Evolutionary conservation across 2,329 filamentous ascomycete genomes (phyloP), one percentile per base, ranked within the genome.

Genomic region (Dothidotthia symphoricarpi): DNA sequence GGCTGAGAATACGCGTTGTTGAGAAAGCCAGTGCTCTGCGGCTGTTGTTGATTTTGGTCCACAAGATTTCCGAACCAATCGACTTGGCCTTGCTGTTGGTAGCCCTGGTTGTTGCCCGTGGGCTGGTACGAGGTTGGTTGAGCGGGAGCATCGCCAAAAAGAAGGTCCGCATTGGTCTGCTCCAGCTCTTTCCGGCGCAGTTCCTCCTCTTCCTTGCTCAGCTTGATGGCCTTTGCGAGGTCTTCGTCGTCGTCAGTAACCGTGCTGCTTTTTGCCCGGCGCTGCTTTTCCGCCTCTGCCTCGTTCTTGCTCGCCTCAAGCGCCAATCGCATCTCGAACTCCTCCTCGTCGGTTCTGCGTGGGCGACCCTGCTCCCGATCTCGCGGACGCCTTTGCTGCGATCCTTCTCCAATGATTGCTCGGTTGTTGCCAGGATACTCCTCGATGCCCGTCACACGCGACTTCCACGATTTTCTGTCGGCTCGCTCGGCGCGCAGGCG

Each of bases 11-110:
- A 85, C 44, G 81, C 78, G 53, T 80, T 82, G 67, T 83, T 83
- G 48, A 84, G 67, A 57, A 76, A 85, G 5, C 81, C 82, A 11
- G 82, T 85, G 36, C 74, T 77, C 65, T 90, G 83, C 52, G 84
- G 72, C 49, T 74, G 71, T 33, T 72, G 65, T 55, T 66, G 68
- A 28, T 72, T 81, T 57, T 82, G 83, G 41, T 91, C 87, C 58
- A 97, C 85, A 10, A 90, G 88, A 67, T 98, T 98, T 42, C 91
- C 93, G 57, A 94, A 93, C 81, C 94, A 97, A 69, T 98, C 93
- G 13, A 98, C 93, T 10, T 88, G 88, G 40, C 86, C 86, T 63
- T 95, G 91, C 70, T 98, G 93, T 72, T 97, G 90, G 61, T 98
- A 98, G 31, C 91, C 91, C 70, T 95, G 90, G 68, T 96, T 97